Evolutionary conservation across 495 filamentous ascomycete species (phyloP).

Genomic region (Penicillium parvum): DNA sequence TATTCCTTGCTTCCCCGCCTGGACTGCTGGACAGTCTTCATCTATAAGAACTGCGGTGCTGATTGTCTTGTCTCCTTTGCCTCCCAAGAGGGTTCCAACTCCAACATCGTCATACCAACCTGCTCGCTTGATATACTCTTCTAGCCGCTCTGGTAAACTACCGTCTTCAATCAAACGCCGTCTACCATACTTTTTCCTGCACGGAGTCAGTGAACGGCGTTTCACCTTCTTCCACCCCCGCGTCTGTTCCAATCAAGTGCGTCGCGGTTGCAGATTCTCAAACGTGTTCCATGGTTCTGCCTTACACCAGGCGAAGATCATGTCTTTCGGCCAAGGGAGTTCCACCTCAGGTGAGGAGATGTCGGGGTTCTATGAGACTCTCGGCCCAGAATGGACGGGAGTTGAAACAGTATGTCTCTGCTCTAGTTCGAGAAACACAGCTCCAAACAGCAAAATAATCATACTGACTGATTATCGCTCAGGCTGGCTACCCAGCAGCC

Average conservation of each 20-base stretch:
- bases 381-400: conserved; percentile 29
- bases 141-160: conserved; percentile 9
- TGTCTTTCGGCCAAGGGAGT: conserved; percentile 23
- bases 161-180: conserved; percentile 7
- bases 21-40: conserved; percentile 9
- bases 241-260: conserved; percentile 17
- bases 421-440: background rate
- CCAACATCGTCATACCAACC: background rate
- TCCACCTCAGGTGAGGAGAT: conserved; percentile 26
- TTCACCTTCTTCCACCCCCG: conserved; percentile 26
- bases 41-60: conserved; percentile 9
- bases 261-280: background rate
- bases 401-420: conserved; percentile 31
- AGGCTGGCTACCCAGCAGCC: conserved; percentile 23
- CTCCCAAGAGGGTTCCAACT: background rate
- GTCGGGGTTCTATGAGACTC: conserved; percentile 27
- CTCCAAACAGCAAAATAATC: background rate
- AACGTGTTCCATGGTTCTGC: conserved; percentile 4
- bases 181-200: conserved; percentile 6
- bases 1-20: conserved; percentile 14
- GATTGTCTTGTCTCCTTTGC: background rate
- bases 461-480: conserved; percentile 10
- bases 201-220: conserved; percentile 15
- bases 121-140: conserved; percentile 5
- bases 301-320: conserved; percentile 12